Conservation (phyloP, 2,329 filamentous ascomycete genomes). For the Microcyclosporella mali region DNA sequence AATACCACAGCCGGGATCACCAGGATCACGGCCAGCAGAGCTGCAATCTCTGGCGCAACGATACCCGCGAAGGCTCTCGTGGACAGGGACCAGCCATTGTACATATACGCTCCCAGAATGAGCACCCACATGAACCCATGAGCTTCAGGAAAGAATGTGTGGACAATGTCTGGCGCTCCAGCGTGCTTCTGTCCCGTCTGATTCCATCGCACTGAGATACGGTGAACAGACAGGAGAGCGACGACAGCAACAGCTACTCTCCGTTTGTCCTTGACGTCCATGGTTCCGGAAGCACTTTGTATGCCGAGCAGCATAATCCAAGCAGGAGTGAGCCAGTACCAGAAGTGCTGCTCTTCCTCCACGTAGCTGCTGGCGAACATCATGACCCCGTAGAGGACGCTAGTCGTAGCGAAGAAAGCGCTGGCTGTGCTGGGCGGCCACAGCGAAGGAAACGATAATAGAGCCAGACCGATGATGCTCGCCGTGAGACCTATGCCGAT, state of each 20-base stretch:
- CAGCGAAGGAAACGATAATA: constrained; percentile 27
- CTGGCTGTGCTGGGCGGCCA: constrained; percentile 42
- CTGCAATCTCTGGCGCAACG: constrained; percentile 23
- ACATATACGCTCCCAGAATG: constrained; percentile 62
- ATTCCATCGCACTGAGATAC: constrained; percentile 77
- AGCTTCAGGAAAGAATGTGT: constrained; percentile 58
- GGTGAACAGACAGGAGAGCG: constrained; percentile 52
- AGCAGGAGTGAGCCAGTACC: constrained; percentile 80
- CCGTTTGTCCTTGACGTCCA: not conserved
- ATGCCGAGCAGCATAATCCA: constrained; percentile 49
- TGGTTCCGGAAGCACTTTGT: constrained; percentile 5
- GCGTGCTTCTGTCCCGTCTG: constrained; percentile 96
- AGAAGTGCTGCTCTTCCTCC: constrained; percentile 97
- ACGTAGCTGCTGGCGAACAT: constrained; percentile 99
- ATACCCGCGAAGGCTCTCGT: constrained; percentile 25
- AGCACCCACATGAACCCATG: constrained; percentile 67
- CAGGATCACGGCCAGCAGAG: constrained; percentile 37
- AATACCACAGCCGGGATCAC: constrained; percentile 63
- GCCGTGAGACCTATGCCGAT: constrained; percentile 40
- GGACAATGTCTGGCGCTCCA: constrained; percentile 81
- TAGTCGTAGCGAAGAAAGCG: constrained; percentile 33
- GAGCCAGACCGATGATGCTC: constrained; percentile 37
- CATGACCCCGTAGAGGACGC: constrained; percentile 63
- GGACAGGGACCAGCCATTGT: constrained; percentile 46
- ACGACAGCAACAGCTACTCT: constrained; percentile 15